Percentiles rank a stretch among this genome's conserved stretches.
Conservation (phyloP, 371 early-diverging fungal genomes). For the Thermomucor indicae-seudaticae region DNA sequence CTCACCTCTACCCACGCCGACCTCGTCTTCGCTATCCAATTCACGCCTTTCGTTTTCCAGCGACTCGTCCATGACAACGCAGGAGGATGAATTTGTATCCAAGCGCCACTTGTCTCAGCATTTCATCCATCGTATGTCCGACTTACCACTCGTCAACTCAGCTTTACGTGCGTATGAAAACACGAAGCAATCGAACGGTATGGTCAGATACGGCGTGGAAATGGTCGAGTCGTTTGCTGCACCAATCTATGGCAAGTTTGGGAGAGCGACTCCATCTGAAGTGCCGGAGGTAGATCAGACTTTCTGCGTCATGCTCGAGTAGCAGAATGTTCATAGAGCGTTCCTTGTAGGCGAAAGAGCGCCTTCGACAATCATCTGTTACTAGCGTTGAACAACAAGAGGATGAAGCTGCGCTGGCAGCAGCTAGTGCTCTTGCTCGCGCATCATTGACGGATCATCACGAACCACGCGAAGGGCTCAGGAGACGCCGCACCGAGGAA, state of each 20-base stretch:
- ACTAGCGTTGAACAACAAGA: constrained; percentile 17
- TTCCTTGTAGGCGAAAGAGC: too few species aligned
- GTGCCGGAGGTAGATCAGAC: constrained; percentile 8
- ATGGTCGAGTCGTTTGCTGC: constrained; percentile 73
- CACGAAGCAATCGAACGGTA: constrained; percentile 64
- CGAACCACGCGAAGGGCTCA: constrained; percentile 14
- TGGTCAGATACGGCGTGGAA: constrained; percentile 62
- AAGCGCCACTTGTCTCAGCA: constrained; percentile 11
- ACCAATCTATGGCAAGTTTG: constrained; percentile 41
- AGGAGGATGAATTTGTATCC: constrained; percentile 4
- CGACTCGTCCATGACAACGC: constrained; percentile 4
- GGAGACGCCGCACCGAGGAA: constrained; percentile 28
- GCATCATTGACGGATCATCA: constrained; percentile 28
- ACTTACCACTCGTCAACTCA: constrained; percentile 75
- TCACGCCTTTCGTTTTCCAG: constrained; percentile 21
- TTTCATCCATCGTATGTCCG: constrained; percentile 72
- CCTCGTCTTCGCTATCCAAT: constrained; percentile 16
- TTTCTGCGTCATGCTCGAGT: too few species aligned
- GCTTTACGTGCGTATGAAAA: constrained; percentile 74
- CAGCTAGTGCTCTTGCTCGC: constrained; percentile 35
- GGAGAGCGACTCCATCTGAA: constrained; percentile 12
- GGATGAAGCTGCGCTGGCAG: constrained; percentile 34
- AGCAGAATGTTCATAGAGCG: neutral
- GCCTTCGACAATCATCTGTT: neutral
- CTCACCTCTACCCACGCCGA: constrained; percentile 22